Conservation (phyloP, 345 rosid genomes). For the Physaria fendleri region DNA sequence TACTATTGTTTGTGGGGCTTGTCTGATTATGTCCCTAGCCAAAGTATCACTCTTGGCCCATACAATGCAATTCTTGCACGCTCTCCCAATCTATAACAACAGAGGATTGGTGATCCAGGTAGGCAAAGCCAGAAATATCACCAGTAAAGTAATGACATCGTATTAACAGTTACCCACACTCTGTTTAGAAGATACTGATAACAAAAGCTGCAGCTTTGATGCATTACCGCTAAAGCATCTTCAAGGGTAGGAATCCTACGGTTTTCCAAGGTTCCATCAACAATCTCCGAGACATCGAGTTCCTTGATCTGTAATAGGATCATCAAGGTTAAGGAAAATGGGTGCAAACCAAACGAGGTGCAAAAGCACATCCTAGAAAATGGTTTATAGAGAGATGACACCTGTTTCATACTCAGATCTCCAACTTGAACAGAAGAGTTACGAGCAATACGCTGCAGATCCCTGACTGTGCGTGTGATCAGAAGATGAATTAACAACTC, state of each 20-base stretch:
- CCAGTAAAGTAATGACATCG: neutral
- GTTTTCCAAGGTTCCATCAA: slow-evolving; percentile 33
- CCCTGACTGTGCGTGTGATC: slow-evolving; percentile 64
- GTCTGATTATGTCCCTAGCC: slow-evolving; percentile 62
- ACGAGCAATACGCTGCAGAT: slow-evolving; percentile 83
- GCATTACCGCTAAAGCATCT: slow-evolving; percentile 71
- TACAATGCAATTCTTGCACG: slow-evolving; percentile 65
- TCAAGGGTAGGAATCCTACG: slow-evolving; percentile 56
- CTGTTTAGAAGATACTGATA: neutral
- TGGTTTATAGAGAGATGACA: slow-evolving; percentile 20
- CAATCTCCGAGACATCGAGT: slow-evolving; percentile 35
- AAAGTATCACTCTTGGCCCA: slow-evolving; percentile 93
- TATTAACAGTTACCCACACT: neutral
- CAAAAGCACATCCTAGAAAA: slow-evolving; percentile 4
- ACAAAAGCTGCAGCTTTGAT: neutral
- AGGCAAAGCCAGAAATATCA: neutral
- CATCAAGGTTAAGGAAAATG: neutral
- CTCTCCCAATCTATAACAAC: slow-evolving; percentile 52
- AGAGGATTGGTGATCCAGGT: neutral
- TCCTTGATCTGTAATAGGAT: slow-evolving; percentile 54
- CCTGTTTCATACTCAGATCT: slow-evolving; percentile 70
- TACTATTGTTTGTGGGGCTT: slow-evolving; percentile 51
- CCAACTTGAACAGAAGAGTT: slow-evolving; percentile 68
- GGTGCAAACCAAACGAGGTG: neutral
- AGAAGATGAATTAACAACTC: neutral